A percentile compares a stretch with the other conserved stretches of the same genome.
These are phyloP conservation scores for Venturia effusa DNA, from an alignment of 2,329 filamentous ascomycete genomes.

Conservation along the genomic window DNA sequence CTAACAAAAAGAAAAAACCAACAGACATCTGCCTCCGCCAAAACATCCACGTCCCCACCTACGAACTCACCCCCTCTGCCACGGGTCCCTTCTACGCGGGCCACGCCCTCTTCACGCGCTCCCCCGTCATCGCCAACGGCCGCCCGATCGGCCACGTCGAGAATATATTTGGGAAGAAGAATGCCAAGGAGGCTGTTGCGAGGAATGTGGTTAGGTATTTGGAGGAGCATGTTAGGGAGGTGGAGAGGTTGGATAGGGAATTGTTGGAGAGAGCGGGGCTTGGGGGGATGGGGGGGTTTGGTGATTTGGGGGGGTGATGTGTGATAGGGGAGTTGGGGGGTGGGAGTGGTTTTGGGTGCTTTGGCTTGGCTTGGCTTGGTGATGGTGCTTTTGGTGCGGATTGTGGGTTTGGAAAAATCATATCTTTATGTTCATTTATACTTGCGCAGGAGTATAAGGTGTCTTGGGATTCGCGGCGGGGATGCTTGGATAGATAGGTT, in stretches of 20 bases:
- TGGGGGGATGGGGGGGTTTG: not conserved
- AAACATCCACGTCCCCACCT: not conserved
- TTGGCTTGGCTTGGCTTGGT: not conserved
- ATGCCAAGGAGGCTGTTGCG: slow-evolving; percentile 3
- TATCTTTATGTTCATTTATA: too few species aligned
- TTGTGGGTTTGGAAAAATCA: too few species aligned
- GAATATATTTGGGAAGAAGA: not conserved
- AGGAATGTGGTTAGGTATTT: not conserved
- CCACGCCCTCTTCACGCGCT: not conserved
- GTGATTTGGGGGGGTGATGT: not conserved
- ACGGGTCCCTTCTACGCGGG: not conserved
- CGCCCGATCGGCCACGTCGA: not conserved
- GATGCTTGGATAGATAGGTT: too few species aligned
- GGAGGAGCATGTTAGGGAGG: not conserved
- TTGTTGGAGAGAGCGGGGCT: not conserved
- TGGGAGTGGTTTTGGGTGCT: too few species aligned
- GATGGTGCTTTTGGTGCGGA: not conserved
- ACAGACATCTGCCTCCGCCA: not conserved
- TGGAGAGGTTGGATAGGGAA: not conserved
- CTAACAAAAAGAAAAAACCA: too few species aligned
- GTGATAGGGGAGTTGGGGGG: not conserved
- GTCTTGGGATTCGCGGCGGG: too few species aligned
- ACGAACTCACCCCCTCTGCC: not conserved
- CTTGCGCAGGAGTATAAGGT: too few species aligned
- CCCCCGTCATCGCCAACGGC: not conserved